Base-by-base conservation (phyloP, 352 stramenopile species). In the Phytophthora meadii region DNA sequence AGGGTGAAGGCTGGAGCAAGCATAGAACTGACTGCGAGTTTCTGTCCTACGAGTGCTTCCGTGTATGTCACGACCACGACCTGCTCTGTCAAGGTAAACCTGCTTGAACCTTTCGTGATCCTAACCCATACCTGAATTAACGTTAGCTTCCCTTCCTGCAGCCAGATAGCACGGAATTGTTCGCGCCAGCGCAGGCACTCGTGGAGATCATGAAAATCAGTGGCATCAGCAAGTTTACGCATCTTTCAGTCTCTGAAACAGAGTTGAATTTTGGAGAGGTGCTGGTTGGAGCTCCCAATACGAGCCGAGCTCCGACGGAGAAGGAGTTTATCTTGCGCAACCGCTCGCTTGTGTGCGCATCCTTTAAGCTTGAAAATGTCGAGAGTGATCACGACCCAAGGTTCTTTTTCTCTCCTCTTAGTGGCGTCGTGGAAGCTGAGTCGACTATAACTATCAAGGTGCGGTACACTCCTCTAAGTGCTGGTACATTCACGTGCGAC, bases 291-390 rank as follows among this genome's bases (percentile, higher is more conserved):
- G 75, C 78, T 0, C 44, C 69, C 0, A 79, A 79, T 36, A 81
- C 70, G 1, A 63, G 55, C 28, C 74, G 75, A 8, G 64, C 72
- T n/a, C 69, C 78, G 17, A 92, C 76, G 0, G 82, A 93, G 48
- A 87, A 84, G 25, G 88, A 94, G 54, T 88, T 98, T 49, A 74
- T 97, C 11, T 67, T 98, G 15, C 75, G 80, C 27, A 98, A 98
- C 53, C 85, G 91, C 19, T 97, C 89, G 42, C 88, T 97, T 44
- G 93, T 98, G 24, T 91, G 79, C 24, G 93, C 94, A 7, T 88
- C 60, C 32, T 97, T 97, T 42, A 61, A 57, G 22, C 79, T 95
- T 28, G 50, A 70, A 53, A 80, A 79, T 9, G 71, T 97, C 3
- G 91, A 98, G 64, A 82, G 34, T 40, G 92, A 98, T 75, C 76